These are phyloP conservation scores for Nidularia sp. DNA, from an alignment of 768 basidiomycete genomes.

Conservation along the genomic window DNA sequence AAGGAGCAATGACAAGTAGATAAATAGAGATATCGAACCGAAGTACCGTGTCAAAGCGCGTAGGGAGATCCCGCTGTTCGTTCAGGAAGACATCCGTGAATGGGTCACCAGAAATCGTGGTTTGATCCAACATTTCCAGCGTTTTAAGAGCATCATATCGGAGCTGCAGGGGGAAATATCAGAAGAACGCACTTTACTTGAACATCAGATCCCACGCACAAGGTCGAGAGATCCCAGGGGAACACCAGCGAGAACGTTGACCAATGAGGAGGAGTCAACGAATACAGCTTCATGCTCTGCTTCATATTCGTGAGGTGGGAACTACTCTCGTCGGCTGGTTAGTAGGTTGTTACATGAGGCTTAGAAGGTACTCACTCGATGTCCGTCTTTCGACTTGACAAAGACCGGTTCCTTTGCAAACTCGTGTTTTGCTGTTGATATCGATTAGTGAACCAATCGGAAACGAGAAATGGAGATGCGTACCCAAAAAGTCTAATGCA, in stretches of 20 bases:
- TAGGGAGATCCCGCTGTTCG: slow-evolving; percentile 58
- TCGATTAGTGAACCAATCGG: neutral
- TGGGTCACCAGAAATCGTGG: slow-evolving; percentile 45
- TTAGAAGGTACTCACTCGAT: slow-evolving; percentile 38
- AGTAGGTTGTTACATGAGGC: neutral
- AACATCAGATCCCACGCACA: slow-evolving; percentile 33
- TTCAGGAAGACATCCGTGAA: slow-evolving; percentile 73
- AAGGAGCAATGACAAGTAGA: neutral
- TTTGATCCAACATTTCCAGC: slow-evolving; percentile 55
- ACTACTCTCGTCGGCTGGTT: slow-evolving; percentile 32
- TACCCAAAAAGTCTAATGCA: slow-evolving; percentile 80
- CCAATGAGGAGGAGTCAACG: slow-evolving; percentile 71
- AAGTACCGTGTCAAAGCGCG: slow-evolving; percentile 72
- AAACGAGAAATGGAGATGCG: slow-evolving; percentile 13
- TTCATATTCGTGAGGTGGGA: slow-evolving; percentile 51
- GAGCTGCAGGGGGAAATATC: slow-evolving; percentile 41
- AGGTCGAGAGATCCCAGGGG: slow-evolving; percentile 76
- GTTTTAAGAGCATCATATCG: slow-evolving; percentile 73
- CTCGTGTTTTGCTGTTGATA: slow-evolving; percentile 60
- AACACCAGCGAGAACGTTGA: slow-evolving; percentile 76
- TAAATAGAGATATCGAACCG: slow-evolving; percentile 35
- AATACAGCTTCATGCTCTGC: slow-evolving; percentile 53
- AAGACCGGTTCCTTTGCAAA: slow-evolving; percentile 56
- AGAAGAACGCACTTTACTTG: neutral
- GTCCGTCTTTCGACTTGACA: slow-evolving; percentile 50